Percentiles rank a stretch among this genome's conserved stretches.
Conservation (phyloP, 2,329 filamentous ascomycete species). For the Fusarium acutatum region DNA sequence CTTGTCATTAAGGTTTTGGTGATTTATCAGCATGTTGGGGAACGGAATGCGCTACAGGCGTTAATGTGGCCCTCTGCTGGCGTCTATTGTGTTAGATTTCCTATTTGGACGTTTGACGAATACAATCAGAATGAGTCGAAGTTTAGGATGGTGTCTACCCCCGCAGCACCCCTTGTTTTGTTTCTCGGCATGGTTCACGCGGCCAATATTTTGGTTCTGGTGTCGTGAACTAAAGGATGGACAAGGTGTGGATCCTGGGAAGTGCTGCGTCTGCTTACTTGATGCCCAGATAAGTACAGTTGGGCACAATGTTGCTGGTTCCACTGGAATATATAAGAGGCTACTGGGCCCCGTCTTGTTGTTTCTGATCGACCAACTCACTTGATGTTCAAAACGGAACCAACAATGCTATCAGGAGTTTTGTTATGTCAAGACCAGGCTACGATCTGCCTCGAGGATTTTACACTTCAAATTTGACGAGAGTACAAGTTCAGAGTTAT, state of each 20-base stretch:
- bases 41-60: not conserved
- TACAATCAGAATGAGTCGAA: conserved; percentile 20
- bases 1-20: not conserved
- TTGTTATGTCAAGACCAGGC: not conserved
- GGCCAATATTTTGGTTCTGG: conserved; percentile 7
- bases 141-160: conserved; percentile 18
- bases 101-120: not conserved
- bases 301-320: not conserved
- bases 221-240: conserved; percentile 15
- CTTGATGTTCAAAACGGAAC: not conserved
- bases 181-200: conserved; percentile 26
- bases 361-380: not conserved
- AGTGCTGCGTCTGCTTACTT: conserved; percentile 9
- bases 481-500: not conserved
- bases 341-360: conserved; percentile 2
- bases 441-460: not conserved
- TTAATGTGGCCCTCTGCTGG: not conserved
- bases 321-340: conserved; percentile 25
- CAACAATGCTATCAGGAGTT: not conserved
- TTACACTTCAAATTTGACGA: not conserved
- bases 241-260: conserved; percentile 13
- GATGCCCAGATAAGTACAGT: not conserved
- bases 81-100: not conserved
- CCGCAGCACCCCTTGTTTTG: conserved; percentile 8
- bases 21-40: conserved; percentile 20